Conservation (phyloP, 139 green algal genomes). For the Pleodorina starrii region DNA sequence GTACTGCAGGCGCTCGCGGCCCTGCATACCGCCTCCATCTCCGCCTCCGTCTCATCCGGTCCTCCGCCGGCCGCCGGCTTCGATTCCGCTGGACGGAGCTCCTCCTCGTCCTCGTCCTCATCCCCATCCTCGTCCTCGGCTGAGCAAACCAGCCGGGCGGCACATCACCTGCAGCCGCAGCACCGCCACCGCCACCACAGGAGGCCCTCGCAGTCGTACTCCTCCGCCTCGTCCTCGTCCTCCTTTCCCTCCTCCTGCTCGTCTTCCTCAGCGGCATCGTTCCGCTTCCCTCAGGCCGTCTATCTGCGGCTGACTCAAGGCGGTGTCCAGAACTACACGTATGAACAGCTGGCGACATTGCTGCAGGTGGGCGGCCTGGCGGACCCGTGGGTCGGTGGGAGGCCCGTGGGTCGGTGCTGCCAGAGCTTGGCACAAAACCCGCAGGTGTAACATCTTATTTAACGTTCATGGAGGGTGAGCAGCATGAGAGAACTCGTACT, state of each 20-base stretch:
- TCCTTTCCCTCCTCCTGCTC: neutral
- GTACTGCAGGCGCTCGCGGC: neutral
- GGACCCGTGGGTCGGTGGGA: too few species aligned
- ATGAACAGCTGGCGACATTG: slow-evolving; percentile 14
- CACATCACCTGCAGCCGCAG: slow-evolving; percentile 1
- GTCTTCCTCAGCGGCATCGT: neutral
- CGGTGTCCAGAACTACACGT: neutral
- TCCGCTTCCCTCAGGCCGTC: slow-evolving; percentile 42
- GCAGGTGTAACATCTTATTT: too few species aligned
- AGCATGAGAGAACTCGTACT: too few species aligned
- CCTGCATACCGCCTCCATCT: neutral
- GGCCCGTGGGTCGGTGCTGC: too few species aligned
- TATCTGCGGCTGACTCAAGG: slow-evolving; percentile 27
- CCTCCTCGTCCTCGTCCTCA: neutral
- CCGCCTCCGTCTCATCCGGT: neutral
- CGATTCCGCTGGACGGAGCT: neutral
- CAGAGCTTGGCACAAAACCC: too few species aligned
- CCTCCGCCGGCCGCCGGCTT: too few species aligned
- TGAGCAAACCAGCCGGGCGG: neutral
- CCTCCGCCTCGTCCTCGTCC: neutral
- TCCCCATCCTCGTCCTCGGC: neutral
- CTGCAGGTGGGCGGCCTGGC: slow-evolving; percentile 23
- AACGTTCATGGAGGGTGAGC: too few species aligned
- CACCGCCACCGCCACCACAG: neutral
- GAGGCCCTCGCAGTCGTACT: neutral